Evolutionary conservation across 2,329 filamentous ascomycete genomes (phyloP).

Genomic region (Pestalotiopsis sp.): DNA sequence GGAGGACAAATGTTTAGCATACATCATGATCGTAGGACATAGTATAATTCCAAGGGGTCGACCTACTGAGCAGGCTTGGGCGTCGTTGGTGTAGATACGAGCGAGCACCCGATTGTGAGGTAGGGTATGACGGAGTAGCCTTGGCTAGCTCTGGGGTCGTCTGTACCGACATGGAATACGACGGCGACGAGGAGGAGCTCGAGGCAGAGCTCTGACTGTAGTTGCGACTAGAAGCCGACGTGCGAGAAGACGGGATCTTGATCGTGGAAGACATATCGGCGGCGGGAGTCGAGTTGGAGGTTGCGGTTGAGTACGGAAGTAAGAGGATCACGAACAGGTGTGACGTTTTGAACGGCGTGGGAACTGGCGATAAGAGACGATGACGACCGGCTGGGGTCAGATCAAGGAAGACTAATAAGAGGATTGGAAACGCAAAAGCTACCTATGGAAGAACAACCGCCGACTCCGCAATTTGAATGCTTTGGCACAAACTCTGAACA

Average conservation of each 20-base stretch:
- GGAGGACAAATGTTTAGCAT: constrained; percentile 19
- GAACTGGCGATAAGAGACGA: neutral
- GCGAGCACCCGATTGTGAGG: neutral
- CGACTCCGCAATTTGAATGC: neutral
- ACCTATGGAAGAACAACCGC: neutral
- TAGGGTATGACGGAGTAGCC: constrained; percentile 40
- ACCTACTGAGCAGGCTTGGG: constrained; percentile 62
- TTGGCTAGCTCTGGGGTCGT: constrained; percentile 39
- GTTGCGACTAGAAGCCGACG: constrained; percentile 34
- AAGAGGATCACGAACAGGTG: neutral
- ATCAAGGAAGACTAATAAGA: neutral
- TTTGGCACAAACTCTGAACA: neutral
- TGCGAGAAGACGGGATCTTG: constrained; percentile 58
- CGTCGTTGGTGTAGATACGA: constrained; percentile 53
- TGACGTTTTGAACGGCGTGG: neutral
- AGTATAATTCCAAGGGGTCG: neutral
- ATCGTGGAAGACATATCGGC: constrained; percentile 66
- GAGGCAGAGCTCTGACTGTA: constrained; percentile 44
- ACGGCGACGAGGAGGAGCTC: constrained; percentile 57
- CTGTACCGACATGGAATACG: constrained; percentile 56
- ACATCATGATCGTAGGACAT: constrained; percentile 12
- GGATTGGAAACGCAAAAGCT: neutral
- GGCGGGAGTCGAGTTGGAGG: neutral
- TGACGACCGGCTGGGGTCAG: neutral
- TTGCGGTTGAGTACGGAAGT: neutral